Conservation (phyloP, 257 asterid genomes). For the Forsythia viridissima region DNA sequence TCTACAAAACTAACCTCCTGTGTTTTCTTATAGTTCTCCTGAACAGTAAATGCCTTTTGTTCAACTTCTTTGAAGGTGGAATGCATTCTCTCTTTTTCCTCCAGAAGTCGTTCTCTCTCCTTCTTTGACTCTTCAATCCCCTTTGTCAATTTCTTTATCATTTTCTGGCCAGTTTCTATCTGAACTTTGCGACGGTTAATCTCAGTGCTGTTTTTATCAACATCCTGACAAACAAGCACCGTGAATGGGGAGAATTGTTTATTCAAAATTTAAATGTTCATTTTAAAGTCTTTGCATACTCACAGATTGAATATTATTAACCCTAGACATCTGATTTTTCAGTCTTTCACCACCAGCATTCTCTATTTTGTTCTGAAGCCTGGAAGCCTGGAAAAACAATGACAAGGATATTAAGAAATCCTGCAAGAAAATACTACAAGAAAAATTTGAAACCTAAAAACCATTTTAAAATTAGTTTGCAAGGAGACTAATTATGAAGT, state of each 20-base stretch:
- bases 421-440: neutral
- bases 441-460: neutral
- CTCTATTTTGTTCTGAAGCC: conserved; percentile 89
- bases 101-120: conserved; percentile 66
- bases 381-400: conserved; percentile 53
- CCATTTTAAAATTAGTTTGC: neutral
- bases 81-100: conserved; percentile 57
- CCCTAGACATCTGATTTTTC: conserved; percentile 70
- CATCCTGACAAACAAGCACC: conserved; percentile 50
- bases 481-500: neutral
- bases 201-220: conserved; percentile 74
- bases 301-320: conserved; percentile 75
- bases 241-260: conserved; percentile 1
- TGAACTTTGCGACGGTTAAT: conserved; percentile 84
- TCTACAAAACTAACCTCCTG: conserved; percentile 57
- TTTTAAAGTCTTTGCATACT: conserved; percentile 36
- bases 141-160: conserved; percentile 64
- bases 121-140: conserved; percentile 77
- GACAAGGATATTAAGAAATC: neutral
- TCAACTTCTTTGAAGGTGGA: conserved; percentile 76
- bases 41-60: conserved; percentile 78
- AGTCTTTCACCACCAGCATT: conserved; percentile 93
- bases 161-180: conserved; percentile 82
- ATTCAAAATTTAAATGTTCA: conserved; percentile 12
- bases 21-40: conserved; percentile 74